phyloP scores from a whole-genome alignment of 768 basidiomycete genomes.

The Hypholoma fasciculare region DNA sequence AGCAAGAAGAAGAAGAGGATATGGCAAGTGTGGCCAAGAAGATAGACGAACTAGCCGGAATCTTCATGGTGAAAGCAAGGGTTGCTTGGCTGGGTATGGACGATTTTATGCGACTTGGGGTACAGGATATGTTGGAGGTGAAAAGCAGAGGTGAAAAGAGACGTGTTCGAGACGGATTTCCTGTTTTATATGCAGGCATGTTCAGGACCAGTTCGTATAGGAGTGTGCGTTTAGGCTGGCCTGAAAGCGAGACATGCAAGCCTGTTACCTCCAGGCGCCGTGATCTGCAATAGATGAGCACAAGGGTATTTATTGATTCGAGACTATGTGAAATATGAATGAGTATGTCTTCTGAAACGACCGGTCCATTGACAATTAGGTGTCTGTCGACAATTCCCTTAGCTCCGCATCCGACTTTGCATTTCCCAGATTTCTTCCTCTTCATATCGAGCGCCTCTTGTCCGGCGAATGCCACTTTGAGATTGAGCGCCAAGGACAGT shows the following conservation, averaged over 20 bases:
- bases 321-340: no score
- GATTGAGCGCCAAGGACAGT: conserved; percentile 39
- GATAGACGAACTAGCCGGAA: conserved; percentile 48
- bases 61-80: conserved; percentile 34
- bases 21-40: conserved; percentile 48
- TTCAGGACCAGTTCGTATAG: background rate
- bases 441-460: conserved; percentile 38
- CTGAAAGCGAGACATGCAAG: background rate
- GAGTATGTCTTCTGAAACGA: no score
- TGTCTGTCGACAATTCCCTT: background rate
- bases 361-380: no score
- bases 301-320: background rate
- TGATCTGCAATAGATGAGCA: background rate
- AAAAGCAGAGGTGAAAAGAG: conserved; percentile 2
- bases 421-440: conserved; percentile 64
- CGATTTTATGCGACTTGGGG: conserved; percentile 1
- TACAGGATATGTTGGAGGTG: conserved; percentile 1
- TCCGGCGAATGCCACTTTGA: conserved; percentile 19
- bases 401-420: conserved; percentile 32
- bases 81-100: conserved; percentile 6
- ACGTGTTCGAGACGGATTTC: background rate
- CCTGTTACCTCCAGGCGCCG: background rate
- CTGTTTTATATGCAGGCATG: conserved; percentile 6
- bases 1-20: conserved; percentile 47
- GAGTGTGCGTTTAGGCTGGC: conserved; percentile 4